Percentiles rank a stretch among this genome's conserved stretches.
Evolutionary conservation across 257 asterid genomes (phyloP).

Genomic region (Nicotiana otophora): DNA sequence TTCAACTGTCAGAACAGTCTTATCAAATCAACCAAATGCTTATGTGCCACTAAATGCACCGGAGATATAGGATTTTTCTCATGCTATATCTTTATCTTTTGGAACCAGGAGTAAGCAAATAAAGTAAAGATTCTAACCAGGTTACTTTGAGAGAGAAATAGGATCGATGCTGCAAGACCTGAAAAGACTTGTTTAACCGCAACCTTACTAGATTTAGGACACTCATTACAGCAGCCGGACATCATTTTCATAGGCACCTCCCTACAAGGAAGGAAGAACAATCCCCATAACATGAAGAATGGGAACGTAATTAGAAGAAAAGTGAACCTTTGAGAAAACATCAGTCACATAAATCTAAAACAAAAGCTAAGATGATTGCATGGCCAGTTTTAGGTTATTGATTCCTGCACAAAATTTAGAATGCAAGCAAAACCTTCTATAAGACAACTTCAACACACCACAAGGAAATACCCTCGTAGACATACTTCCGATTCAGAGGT

Average conservation of each 20-base stretch:
- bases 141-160: conserved; percentile 59
- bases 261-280: conserved; percentile 24
- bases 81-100: neutral
- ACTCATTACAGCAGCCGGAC: conserved; percentile 30
- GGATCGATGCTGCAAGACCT: conserved; percentile 70
- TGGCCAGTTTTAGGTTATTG: neutral
- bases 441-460: neutral
- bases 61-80: neutral
- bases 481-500: neutral
- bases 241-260: conserved; percentile 29
- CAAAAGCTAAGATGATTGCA: neutral
- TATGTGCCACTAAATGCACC: neutral
- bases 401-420: neutral
- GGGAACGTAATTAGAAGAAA: neutral
- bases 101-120: neutral
- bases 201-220: conserved; percentile 26
- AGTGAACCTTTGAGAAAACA: conserved; percentile 3
- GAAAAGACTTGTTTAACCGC: conserved; percentile 58
- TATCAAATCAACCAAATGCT: neutral
- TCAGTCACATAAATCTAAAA: neutral
- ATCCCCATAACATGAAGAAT: neutral
- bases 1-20: neutral
- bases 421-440: neutral
- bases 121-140: conserved; percentile 46
- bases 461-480: neutral